A percentile compares a stretch with the other conserved stretches of the same genome.
Evolutionary conservation across 345 rosid genomes (phyloP).

Genomic region (Raphanus sativus): DNA sequence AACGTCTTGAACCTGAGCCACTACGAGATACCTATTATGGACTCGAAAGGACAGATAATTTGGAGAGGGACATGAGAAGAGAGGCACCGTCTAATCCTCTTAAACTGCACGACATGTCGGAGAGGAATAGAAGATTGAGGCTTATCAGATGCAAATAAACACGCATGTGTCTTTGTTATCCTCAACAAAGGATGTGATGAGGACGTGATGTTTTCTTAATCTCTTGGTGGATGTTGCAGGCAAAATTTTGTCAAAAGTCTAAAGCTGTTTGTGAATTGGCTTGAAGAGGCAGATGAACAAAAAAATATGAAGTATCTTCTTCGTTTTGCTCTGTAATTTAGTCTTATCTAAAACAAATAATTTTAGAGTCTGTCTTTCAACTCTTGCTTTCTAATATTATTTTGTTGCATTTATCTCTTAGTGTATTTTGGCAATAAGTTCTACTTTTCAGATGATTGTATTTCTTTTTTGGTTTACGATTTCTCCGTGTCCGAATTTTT

Average conservation of each 20-base stretch:
- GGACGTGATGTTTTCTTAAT: background rate
- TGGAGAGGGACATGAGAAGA: background rate
- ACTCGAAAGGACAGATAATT: too few relatives aligned
- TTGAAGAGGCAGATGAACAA: constrained; percentile 99
- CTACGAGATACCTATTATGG: background rate
- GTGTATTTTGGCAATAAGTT: too few relatives aligned
- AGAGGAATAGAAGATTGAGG: background rate
- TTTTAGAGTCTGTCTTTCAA: too few relatives aligned
- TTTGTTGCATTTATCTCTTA: too few relatives aligned
- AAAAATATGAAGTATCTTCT: constrained; percentile 28
- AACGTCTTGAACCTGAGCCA: background rate
- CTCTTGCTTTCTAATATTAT: too few relatives aligned
- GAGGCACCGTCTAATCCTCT: background rate
- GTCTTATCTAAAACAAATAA: too few relatives aligned
- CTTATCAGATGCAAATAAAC: background rate
- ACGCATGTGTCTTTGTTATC: too few relatives aligned
- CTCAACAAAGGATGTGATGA: too few relatives aligned
- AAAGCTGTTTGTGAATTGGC: constrained; percentile 96
- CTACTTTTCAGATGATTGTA: too few relatives aligned
- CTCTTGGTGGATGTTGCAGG: constrained; percentile 40
- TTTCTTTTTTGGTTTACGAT: too few relatives aligned
- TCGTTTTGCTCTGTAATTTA: too few relatives aligned
- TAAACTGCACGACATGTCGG: background rate
- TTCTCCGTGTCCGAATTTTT: too few relatives aligned
- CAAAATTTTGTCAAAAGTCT: constrained; percentile 90